Base-by-base conservation (phyloP, 148 eudicot genomes). In the Nepenthes gracilis region DNA sequence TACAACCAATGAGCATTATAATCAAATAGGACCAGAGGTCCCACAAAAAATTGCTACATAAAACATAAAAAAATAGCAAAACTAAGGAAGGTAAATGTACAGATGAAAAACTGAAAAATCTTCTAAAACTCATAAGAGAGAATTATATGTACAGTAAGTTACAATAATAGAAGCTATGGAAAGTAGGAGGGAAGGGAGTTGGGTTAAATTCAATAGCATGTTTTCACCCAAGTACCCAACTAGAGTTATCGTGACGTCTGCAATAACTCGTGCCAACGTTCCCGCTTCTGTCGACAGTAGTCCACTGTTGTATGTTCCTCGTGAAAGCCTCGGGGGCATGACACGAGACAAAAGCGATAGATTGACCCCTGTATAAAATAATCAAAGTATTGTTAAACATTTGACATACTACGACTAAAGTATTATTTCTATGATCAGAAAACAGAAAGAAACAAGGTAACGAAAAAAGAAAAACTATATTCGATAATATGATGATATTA, bases 211-310 rank as follows among this genome's bases (percentile, higher is more conserved):
- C 53, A 74, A 52, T 45, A 74, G 69, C 33, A 43, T 65, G 33
- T 57, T 60, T 36, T 60, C 60, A 0, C 67, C 78, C 47, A 36
- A 49, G 36, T 50, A 63, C 10, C 71, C 74, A 9, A 64, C 43
- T 37, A 70, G 23, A 2, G 74, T 75, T 57, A 75, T 75, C n/a
- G 67, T 75, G 1, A 33, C 67, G 61, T 75, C 74, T 7, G 78
- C 74, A 13, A 75, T 48, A 4, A 75, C 78, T 58, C 78, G 62
- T 33, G 78, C 78, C 0, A 64, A 10, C 0, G 71, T 57, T 35
- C 78, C 74, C 0, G 69, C 78, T 64, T 75, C 71, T 1, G 78
- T 75, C 10, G 78, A 66, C 9, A 75, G 68, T 32, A 75, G 52
- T 9, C 69, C 74, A 1, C 73, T 67, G 8, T 65, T 65, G 54